A percentile compares a stretch with the other conserved stretches of the same genome.
Evolutionary conservation across 768 basidiomycete species (phyloP).

Genomic region (Thelephora ganbajun): DNA sequence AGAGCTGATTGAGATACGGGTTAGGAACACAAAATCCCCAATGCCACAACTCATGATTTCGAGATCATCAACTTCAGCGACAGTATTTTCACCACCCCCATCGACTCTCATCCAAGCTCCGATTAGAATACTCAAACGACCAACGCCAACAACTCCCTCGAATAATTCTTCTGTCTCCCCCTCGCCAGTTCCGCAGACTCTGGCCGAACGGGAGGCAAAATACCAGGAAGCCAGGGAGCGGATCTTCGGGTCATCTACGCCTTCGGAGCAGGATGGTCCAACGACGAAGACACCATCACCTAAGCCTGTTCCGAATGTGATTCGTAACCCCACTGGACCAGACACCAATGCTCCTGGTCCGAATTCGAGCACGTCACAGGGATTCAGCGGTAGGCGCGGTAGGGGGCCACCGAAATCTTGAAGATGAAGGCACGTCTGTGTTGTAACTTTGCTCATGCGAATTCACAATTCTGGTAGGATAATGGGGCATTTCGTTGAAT

Average conservation of each 20-base stretch:
- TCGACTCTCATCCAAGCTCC: slow-evolving; percentile 47
- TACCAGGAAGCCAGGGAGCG: slow-evolving; percentile 64
- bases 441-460: too few relatives aligned
- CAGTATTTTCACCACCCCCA: slow-evolving; percentile 30
- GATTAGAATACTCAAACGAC: slow-evolving; percentile 64
- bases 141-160: slow-evolving; percentile 17
- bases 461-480: too few relatives aligned
- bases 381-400: too few relatives aligned
- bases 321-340: too few relatives aligned
- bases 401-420: too few relatives aligned
- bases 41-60: slow-evolving; percentile 54
- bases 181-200: slow-evolving; percentile 7
- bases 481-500: too few relatives aligned
- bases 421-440: too few relatives aligned
- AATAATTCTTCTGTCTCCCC: neutral
- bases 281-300: too few relatives aligned
- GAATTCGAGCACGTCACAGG: too few relatives aligned
- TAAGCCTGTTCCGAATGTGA: too few relatives aligned
- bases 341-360: too few relatives aligned
- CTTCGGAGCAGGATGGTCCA: too few relatives aligned
- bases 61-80: slow-evolving; percentile 20
- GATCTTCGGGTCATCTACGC: slow-evolving; percentile 33
- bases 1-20: neutral
- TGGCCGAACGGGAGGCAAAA: slow-evolving; percentile 51
- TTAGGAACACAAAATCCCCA: slow-evolving; percentile 44